Evolutionary conservation across 371 early-diverging fungal genomes (phyloP), one percentile per base, ranked within the genome.

Genomic region (Rhizopus delemar): DNA sequence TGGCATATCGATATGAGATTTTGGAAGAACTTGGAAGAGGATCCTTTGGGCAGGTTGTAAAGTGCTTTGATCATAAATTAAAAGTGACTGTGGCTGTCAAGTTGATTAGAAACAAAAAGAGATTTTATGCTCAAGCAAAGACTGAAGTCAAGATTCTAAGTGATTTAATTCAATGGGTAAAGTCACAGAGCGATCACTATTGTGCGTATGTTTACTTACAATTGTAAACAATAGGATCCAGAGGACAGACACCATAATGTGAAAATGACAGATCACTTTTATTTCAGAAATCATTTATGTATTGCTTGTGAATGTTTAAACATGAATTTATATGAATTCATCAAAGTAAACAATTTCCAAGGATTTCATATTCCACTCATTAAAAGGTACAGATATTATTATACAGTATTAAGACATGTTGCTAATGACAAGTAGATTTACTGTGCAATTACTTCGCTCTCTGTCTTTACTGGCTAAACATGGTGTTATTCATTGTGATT

Each of bases 1-100:
- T 97, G 39, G 81, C 80, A 49, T 97, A 93, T 68, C 86, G 98
- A 1, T 98, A 95, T 70, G 96, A 96, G 67, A 82, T 98, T 28
- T 43, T 95, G 39, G 90, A 89, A 12, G 74, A 90, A 38, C 74
- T 99, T 3, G 99, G 99, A 39, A 91, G 93, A 71, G 99, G 99
- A 2, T 95, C 96, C 3, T 99, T 98, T 81, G 99, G 99, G 8
- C 97, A 98, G 68, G 99, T 99, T 0, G 85, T 95, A 49, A 92
- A 93, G 62, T 95, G 95, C 56, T 85, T 84, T 35, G 96, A 97
- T 72, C 95, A 96, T 80, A 90, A 91, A 65, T 86, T 90, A 1
- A 93, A 94, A 29, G 79, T 78, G 32, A 80, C 86, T 38, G 92
- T 95, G 6, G 99, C 99, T 5, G 83, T 99, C 59, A 98, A 99